Evolutionary conservation across 2,329 filamentous ascomycete genomes (phyloP).

Genomic region (Xylariales sp.): DNA sequence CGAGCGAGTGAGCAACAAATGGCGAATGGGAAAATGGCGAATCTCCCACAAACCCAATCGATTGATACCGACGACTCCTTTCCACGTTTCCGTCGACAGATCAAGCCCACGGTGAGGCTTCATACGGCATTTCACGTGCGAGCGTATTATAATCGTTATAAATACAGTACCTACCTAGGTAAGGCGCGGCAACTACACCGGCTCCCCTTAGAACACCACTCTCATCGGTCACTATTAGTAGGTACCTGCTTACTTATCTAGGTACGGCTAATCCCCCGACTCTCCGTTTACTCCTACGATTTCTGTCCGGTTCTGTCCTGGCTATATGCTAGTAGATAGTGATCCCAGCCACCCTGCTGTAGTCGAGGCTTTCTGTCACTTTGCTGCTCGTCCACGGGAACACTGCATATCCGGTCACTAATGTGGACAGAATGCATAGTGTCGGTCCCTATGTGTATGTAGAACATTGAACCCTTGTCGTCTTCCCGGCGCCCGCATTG

Average conservation of each 20-base stretch:
- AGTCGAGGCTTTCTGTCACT: conserved; percentile 9
- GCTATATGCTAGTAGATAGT: background rate
- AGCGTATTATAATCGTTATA: too few relatives aligned
- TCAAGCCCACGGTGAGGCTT: conserved; percentile 5
- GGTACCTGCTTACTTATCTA: too few relatives aligned
- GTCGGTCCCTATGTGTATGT: background rate
- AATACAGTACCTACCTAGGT: too few relatives aligned
- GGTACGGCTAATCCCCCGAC: too few relatives aligned
- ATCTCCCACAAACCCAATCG: background rate
- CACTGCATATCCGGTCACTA: conserved; percentile 37
- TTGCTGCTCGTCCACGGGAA: conserved; percentile 31
- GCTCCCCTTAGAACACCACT: too few relatives aligned
- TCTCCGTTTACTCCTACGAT: too few relatives aligned
- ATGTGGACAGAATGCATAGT: conserved; percentile 21
- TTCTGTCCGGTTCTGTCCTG: conserved; percentile 3
- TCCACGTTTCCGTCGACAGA: background rate
- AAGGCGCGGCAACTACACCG: too few relatives aligned
- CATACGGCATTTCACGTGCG: background rate
- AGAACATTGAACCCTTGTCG: conserved; percentile 26
- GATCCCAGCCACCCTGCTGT: conserved; percentile 16
- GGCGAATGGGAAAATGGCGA: background rate
- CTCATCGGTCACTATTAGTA: too few relatives aligned
- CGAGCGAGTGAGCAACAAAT: too few relatives aligned
- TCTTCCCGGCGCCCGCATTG: conserved; percentile 27
- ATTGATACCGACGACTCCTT: background rate